Evolutionary conservation across 179 eudicot species (phyloP).

Genomic region (Actinidia arguta): DNA sequence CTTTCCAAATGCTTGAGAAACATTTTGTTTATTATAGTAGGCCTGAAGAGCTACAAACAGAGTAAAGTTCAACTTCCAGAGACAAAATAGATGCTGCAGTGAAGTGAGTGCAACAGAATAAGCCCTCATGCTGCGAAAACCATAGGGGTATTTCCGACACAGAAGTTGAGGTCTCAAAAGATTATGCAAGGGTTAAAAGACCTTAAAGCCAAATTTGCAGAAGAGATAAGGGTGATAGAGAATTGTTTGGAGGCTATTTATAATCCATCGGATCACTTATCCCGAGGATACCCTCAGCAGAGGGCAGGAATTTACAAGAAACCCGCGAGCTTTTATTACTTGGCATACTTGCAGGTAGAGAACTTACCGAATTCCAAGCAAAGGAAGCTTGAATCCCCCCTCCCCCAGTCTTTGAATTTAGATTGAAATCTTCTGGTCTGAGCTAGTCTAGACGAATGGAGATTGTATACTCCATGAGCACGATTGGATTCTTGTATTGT

Average conservation of each 20-base stretch:
- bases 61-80: constrained; percentile 54
- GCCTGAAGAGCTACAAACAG: constrained; percentile 58
- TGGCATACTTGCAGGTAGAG: constrained; percentile 2
- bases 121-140: no score
- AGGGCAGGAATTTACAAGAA: constrained; percentile 28
- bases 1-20: background rate
- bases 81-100: constrained; percentile 42
- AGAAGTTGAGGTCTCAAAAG: constrained; percentile 16
- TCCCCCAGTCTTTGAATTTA: no score
- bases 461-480: no score
- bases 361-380: no score
- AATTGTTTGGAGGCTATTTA: constrained; percentile 52
- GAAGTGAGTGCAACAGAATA: constrained; percentile 39
- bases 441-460: no score
- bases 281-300: constrained; percentile 49
- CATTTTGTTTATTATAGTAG: constrained; percentile 32
- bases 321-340: constrained; percentile 21
- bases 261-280: constrained; percentile 45
- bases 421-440: no score
- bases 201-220: constrained; percentile 39
- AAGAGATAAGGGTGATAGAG: constrained; percentile 54
- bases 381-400: no score
- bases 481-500: no score
- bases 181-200: constrained; percentile 21
- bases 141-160: background rate